Evolutionary conservation across 2,329 filamentous ascomycete genomes (phyloP), one percentile per base, ranked within the genome.

Genomic region (Orbilia javanica): DNA sequence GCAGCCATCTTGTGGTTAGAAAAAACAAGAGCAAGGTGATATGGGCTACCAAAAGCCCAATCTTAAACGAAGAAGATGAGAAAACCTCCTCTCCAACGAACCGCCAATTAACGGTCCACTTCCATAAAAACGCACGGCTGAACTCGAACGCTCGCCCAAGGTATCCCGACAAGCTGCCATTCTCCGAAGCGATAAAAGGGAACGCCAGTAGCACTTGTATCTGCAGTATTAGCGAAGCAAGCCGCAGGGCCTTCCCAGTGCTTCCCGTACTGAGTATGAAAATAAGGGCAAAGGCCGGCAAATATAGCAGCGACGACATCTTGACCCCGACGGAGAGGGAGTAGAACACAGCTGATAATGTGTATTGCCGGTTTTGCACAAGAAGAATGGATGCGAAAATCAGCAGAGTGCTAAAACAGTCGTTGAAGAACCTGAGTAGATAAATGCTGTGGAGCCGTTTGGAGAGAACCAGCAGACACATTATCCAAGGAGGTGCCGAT

Each of bases 91-190:
- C 94, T 15, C 92, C 91, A n/a, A 97, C 85, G 83, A 98, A 98
- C 67, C 94, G 90, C 96, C 96, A 99, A 84, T 99, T 99, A 81
- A 99, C 96, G 0, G 96, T 99, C 96, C 96, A 99, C 85, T 95
- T 94, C 87, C 95, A 98, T 82, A 97, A 88, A 85, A 99, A 99
- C 81, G 93, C 90, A 68, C 96, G 88, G 55, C 92, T 94, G 74
- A 99, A 88, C 85, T 99, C 94, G 83, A 99, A 99, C 0, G 96
- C 94, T 79, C 92, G 88, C 55, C 89, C 88, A 18, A 96, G 83
- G 83, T 99, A 99, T 29, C 91, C 92, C 75, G 85, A 84, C 20
- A 90, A 84, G 81, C 93, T 79, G 8, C 75, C 68, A 27, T 60
- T 91, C 46, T 85, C 86, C 63, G 85, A 82, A 8, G 87, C 83